Base-by-base conservation (phyloP, 2,329 filamentous ascomycete species). In the Aspergillus phoenicis region DNA sequence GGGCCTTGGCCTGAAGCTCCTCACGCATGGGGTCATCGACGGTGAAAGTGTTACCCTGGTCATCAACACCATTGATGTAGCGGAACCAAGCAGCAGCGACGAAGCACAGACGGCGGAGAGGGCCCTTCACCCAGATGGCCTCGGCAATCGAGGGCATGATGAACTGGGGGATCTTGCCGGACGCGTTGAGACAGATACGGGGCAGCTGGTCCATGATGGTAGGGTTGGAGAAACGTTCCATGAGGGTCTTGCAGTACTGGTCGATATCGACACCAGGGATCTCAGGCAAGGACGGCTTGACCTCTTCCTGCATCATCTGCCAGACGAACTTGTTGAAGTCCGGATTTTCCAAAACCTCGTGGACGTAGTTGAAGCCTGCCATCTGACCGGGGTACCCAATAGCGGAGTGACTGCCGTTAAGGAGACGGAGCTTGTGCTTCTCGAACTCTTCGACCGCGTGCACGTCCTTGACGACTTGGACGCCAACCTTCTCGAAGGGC, bases 301-400 rank as follows among this genome's bases (percentile, higher is more conserved):
- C 82, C 71, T 84, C 82, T 41, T 82, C 66, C 63, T 84, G 81
- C 82, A 84, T 84, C 81, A 84, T 83, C 71, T 83, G 78, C 78
- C 77, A 81, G 48, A 84, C 71, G 63, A 82, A 82, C 64, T 78
- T 76, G 74, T 72, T 70, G 75, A 80, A 82, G 11, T 78, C 49
- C 1, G 80, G 79, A 75, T 84, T 67, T 70, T 78, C 75, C 75
- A 84, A 81, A 49, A 83, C 82, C 69, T 84, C 82, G 71, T 84
- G 82, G 48, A 84, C 82, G 70, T 84, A 84, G 67, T 79, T 74
- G 75, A 83, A 84, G 62, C 82, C 82, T 1, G 82, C 81, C 45
- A 84, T 74, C 62, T 82, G 80, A 48, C 81, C 82, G 0, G 81
- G 75, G 73, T 84, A 84, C 15, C 80, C 80, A 58, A 84, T 77